phyloP scores from a whole-genome alignment of 2,329 filamentous ascomycete genomes.

The Arthrobotrys musiformis region DNA sequence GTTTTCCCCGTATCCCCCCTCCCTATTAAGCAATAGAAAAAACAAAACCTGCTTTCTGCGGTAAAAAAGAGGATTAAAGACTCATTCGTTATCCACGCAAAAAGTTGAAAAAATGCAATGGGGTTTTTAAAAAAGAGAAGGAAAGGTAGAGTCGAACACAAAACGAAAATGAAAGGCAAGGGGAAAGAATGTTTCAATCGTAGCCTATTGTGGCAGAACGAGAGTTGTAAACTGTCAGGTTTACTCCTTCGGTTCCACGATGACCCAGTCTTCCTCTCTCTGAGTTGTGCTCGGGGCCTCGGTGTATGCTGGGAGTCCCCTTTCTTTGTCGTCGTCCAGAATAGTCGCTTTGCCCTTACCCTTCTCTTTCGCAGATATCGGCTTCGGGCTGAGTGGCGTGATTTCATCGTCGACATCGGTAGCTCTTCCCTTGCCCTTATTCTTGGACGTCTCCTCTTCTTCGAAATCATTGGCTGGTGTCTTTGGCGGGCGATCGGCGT shows the following conservation, averaged over 20 bases:
- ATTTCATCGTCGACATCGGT: slow-evolving; percentile 4
- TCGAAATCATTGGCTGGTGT: slow-evolving; percentile 1
- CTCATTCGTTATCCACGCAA: no score
- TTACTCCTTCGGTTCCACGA: slow-evolving; percentile 47
- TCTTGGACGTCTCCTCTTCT: background rate
- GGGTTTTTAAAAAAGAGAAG: no score
- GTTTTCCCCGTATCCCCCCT: no score
- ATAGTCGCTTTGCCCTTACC: slow-evolving; percentile 48
- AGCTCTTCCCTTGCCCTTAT: slow-evolving; percentile 30
- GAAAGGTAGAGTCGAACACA: background rate
- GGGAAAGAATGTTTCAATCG: no score
- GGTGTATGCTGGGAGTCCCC: slow-evolving; percentile 33
- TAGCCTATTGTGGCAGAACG: background rate
- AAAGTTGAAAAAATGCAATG: no score
- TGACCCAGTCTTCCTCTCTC: slow-evolving; percentile 38
- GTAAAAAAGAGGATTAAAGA: no score
- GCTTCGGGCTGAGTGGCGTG: slow-evolving; percentile 32
- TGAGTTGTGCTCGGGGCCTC: background rate
- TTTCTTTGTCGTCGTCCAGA: slow-evolving; percentile 19
- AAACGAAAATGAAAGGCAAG: background rate
- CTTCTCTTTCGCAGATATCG: slow-evolving; percentile 41
- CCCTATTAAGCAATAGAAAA: no score
- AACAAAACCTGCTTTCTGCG: no score
- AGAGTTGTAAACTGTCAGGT: background rate
- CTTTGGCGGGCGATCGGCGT: slow-evolving; percentile 9